These are phyloP conservation scores for Tetradesmus obliquus DNA, from an alignment of 139 green algal species.

Conservation along the genomic window DNA sequence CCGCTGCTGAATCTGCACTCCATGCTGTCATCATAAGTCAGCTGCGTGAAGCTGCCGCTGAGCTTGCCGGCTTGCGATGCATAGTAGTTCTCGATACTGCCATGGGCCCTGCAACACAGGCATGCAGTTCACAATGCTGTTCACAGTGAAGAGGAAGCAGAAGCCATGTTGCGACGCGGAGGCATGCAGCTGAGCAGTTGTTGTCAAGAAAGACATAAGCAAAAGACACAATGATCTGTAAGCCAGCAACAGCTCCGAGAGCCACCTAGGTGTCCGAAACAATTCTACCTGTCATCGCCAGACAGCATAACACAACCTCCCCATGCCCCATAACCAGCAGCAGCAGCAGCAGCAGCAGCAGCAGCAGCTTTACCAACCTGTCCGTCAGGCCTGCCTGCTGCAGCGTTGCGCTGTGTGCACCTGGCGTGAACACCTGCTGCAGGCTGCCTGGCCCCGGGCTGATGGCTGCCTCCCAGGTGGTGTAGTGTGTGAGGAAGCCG, in stretches of 20 bases:
- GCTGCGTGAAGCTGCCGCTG: not conserved
- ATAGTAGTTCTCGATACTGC: not conserved
- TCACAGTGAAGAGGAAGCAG: too few relatives aligned
- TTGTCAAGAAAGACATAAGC: not conserved
- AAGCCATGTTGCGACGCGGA: too few relatives aligned
- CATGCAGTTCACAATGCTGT: too few relatives aligned
- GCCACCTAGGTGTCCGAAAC: too few relatives aligned
- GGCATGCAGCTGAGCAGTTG: too few relatives aligned
- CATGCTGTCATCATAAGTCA: not conserved
- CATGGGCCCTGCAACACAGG: not conserved
- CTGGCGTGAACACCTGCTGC: constrained; percentile 10
- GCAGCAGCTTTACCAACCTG: not conserved
- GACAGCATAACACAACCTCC: too few relatives aligned
- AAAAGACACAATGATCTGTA: not conserved
- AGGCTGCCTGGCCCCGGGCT: not conserved
- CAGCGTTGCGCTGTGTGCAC: not conserved
- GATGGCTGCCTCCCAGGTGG: constrained; percentile 30
- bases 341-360: not conserved
- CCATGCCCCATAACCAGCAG: too few relatives aligned
- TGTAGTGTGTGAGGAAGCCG: constrained; percentile 27
- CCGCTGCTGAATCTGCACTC: constrained; percentile 17
- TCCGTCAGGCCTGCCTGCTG: constrained; percentile 1
- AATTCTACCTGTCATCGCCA: too few relatives aligned
- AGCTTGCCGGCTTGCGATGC: not conserved
- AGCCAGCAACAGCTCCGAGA: too few relatives aligned